These are phyloP conservation scores for Paramecium pentaurelia DNA, from an alignment of 73 alveolate species.

Conservation along the genomic window DNA sequence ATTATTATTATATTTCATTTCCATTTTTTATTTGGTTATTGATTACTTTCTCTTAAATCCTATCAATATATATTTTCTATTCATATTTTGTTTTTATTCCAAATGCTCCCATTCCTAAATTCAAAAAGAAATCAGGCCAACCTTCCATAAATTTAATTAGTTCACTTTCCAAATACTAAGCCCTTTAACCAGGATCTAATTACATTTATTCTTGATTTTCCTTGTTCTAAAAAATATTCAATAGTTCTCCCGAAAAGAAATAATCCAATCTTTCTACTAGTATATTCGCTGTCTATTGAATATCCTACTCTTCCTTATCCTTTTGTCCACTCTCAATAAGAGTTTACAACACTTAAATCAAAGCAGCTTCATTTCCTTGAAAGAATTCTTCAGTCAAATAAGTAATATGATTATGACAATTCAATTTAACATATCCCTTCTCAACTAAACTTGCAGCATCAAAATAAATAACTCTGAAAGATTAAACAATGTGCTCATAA, in stretches of 20 bases:
- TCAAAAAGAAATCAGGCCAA: neutral
- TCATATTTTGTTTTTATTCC: neutral
- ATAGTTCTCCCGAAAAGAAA: neutral
- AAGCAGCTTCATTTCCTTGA: neutral
- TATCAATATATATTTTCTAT: neutral
- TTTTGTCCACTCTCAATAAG: slow-evolving; percentile 22
- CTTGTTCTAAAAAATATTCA: neutral
- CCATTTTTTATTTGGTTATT: neutral
- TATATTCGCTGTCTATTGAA: neutral
- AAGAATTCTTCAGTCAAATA: slow-evolving; percentile 14
- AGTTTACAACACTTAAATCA: neutral
- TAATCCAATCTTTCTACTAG: neutral
- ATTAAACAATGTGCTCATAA: neutral
- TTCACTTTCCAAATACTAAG: neutral
- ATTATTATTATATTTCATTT: neutral
- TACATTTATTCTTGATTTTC: neutral
- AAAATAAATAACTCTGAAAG: neutral
- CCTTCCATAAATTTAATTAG: neutral
- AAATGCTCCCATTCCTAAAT: neutral
- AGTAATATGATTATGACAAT: neutral
- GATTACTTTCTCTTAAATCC: neutral
- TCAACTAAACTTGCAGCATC: neutral
- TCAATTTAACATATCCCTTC: neutral
- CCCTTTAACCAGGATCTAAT: neutral
- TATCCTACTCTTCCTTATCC: neutral